Evolutionary conservation across 78 protist genomes (phyloP).

Genomic region (Speleostelium caveatum): DNA sequence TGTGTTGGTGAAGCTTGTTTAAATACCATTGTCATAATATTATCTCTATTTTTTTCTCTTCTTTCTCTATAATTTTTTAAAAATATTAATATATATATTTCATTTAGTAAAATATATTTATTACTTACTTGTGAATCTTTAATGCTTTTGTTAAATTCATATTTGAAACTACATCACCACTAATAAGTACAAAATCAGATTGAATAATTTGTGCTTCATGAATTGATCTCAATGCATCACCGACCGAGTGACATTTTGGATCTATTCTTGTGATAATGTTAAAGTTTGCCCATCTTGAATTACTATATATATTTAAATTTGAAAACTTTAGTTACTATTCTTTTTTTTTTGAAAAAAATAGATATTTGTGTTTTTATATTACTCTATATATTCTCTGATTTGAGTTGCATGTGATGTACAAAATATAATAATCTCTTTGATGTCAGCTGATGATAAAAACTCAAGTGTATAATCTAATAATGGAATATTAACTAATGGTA

Average conservation of each 20-base stretch:
- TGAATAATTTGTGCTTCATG: conserved; percentile 71
- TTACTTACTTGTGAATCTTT: conserved; percentile 80
- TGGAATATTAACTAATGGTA: conserved; percentile 90
- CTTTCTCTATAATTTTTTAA: conserved; percentile 43
- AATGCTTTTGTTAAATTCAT: conserved; percentile 78
- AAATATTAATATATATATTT: no score
- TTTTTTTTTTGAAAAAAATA: no score
- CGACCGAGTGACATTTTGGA: conserved; percentile 50
- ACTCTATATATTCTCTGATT: conserved; percentile 72
- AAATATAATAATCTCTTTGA: conserved; percentile 84
- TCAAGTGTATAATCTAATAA: conserved; percentile 93
- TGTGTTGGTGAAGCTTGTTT: conserved; percentile 59
- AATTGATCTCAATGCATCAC: conserved; percentile 90
- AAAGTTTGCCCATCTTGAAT: conserved; percentile 69
- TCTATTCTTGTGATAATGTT: conserved; percentile 33
- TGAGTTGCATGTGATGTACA: conserved; percentile 80
- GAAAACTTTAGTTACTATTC: no score
- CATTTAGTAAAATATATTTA: neutral
- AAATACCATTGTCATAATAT: conserved; percentile 87
- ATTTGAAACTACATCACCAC: conserved; percentile 89
- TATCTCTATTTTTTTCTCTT: conserved; percentile 80
- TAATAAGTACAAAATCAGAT: conserved; percentile 85
- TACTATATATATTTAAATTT: conserved; percentile 21
- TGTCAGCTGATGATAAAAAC: conserved; percentile 86
- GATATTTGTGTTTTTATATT: neutral